phyloP scores from a whole-genome alignment of 768 basidiomycete genomes.

The Tephrocybe sp. region DNA sequence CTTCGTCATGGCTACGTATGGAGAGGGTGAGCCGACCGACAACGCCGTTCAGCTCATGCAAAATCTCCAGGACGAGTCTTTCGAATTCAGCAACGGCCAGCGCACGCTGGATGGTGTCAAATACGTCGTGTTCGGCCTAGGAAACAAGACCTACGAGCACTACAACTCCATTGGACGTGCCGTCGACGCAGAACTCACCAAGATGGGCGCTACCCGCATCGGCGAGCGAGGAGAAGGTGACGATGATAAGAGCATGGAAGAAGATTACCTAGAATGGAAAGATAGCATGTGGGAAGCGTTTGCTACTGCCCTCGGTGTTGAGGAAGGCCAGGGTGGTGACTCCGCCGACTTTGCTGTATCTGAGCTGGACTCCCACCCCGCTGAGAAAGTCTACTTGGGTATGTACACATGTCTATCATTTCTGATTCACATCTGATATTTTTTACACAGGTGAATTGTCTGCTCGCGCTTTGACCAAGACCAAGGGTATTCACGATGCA shows the following conservation, averaged over 20 bases:
- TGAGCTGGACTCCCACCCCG: conserved; percentile 70
- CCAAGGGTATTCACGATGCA: conserved; percentile 95
- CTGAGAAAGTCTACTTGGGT: conserved; percentile 94
- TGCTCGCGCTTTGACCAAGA: conserved; percentile 87
- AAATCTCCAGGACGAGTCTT: conserved; percentile 82
- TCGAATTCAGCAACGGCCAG: conserved; percentile 81
- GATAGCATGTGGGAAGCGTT: conserved; percentile 96
- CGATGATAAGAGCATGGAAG: conserved; percentile 99
- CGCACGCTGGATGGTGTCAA: conserved; percentile 80
- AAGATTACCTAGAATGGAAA: conserved; percentile 99
- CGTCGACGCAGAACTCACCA: conserved; percentile 68
- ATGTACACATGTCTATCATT: conserved; percentile 21
- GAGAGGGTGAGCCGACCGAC: conserved; percentile 98
- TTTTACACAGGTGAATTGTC: conserved; percentile 81
- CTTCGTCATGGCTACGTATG: conserved; percentile 98
- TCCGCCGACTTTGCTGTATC: conserved; percentile 91
- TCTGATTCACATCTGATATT: conserved; percentile 13
- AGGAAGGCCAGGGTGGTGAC: conserved; percentile 96
- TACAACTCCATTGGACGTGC: conserved; percentile 88
- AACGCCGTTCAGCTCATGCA: conserved; percentile 95
- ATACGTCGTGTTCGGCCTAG: conserved; percentile 93
- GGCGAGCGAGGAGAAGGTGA: conserved; percentile 95
- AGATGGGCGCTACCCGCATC: conserved; percentile 82
- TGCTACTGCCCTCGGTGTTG: conserved; percentile 77
- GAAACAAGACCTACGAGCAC: conserved; percentile 93